A percentile compares a stretch with the other conserved stretches of the same genome.
phyloP scores from a whole-genome alignment of 805 yeast genomes.

The Schwanniomyces polymorphus region DNA sequence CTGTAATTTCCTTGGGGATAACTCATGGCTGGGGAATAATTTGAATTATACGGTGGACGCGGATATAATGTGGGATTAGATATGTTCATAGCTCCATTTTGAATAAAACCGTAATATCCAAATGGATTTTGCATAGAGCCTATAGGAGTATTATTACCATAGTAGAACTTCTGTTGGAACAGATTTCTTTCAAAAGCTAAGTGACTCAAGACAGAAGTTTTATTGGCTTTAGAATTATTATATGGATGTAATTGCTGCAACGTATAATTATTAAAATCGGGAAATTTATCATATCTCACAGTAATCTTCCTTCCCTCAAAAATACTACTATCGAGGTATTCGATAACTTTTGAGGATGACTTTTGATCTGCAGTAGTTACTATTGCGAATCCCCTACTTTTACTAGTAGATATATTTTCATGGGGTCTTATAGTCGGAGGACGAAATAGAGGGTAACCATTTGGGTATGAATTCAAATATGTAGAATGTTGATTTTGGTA shows the following conservation, averaged over 20 bases:
- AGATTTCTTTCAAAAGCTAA: slow-evolving; percentile 32
- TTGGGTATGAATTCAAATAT: background rate
- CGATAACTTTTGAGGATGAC: slow-evolving; percentile 51
- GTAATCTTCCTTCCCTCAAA: slow-evolving; percentile 63
- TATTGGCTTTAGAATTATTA: background rate
- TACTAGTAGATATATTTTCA: background rate
- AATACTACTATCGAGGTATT: slow-evolving; percentile 47
- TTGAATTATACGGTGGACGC: background rate
- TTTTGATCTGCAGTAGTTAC: slow-evolving; percentile 49
- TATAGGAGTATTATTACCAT: slow-evolving; percentile 13
- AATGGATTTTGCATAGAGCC: background rate
- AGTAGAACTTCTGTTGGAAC: slow-evolving; percentile 31
- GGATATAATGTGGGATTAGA: background rate
- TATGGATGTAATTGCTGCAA: slow-evolving; percentile 21
- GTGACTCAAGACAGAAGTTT: slow-evolving; percentile 14
- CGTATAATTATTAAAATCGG: slow-evolving; percentile 36
- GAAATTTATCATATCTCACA: slow-evolving; percentile 60
- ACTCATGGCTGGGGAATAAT: background rate
- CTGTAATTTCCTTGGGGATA: background rate
- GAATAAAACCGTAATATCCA: background rate
- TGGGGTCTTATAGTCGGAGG: background rate
- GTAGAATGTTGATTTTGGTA: background rate
- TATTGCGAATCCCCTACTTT: slow-evolving; percentile 62
- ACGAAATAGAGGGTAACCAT: background rate
- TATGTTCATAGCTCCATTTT: background rate